Evolutionary conservation across 2,329 filamentous ascomycete genomes (phyloP).

Genomic region (Aspergillus glaucus): DNA sequence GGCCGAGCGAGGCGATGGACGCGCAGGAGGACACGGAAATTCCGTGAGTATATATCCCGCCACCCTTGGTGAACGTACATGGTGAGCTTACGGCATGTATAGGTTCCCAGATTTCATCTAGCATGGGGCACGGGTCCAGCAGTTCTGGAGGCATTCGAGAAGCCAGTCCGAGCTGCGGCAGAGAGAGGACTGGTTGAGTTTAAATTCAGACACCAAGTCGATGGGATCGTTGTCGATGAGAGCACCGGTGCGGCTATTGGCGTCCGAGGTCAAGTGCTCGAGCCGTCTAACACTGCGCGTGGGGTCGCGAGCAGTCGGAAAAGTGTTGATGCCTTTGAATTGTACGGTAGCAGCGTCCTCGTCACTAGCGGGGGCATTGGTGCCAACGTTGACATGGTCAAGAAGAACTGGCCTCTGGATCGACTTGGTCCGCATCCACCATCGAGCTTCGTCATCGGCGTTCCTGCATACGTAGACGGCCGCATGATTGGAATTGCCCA

Average conservation of each 20-base stretch:
- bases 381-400: conserved; percentile 56
- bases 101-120: conserved; percentile 52
- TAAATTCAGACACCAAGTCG: conserved; percentile 52
- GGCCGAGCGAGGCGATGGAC: conserved; percentile 55
- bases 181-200: conserved; percentile 51
- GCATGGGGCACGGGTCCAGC: conserved; percentile 59
- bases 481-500: conserved; percentile 56
- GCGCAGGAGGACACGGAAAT: conserved; percentile 55
- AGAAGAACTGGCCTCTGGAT: conserved; percentile 52
- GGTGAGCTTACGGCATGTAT: too few species aligned
- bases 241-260: conserved; percentile 46
- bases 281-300: conserved; percentile 45
- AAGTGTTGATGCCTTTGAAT: conserved; percentile 48
- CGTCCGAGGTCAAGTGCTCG: conserved; percentile 49
- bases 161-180: conserved; percentile 50
- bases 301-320: conserved; percentile 47
- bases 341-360: conserved; percentile 49
- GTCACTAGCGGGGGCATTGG: conserved; percentile 56
- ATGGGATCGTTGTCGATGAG: conserved; percentile 51
- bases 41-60: conserved; percentile 35
- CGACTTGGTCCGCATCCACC: conserved; percentile 53
- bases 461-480: conserved; percentile 59
- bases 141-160: conserved; percentile 52
- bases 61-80: too few species aligned
- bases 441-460: conserved; percentile 52